These are phyloP conservation scores for Vicia faba DNA, from an alignment of 306 rosid species.

Conservation along the genomic window DNA sequence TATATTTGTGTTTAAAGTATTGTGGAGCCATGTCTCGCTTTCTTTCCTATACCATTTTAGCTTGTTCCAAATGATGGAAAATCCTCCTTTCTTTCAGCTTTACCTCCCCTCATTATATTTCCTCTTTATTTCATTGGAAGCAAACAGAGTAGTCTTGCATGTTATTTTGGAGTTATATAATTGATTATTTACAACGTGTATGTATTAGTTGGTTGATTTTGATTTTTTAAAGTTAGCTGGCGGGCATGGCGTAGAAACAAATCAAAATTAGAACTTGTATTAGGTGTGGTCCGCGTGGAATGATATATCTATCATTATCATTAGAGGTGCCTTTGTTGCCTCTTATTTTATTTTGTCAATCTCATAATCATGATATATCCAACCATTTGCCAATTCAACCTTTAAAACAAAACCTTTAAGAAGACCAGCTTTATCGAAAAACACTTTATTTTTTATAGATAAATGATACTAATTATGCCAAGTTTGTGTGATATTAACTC, in stretches of 20 bases:
- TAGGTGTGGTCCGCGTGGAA: background rate
- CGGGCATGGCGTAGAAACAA: conserved; percentile 16
- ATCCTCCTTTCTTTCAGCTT: background rate
- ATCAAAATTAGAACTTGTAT: background rate
- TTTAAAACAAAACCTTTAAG: conserved; percentile 3
- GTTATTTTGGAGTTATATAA: conserved; percentile 6
- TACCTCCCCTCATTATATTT: no score
- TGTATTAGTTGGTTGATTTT: conserved; percentile 5
- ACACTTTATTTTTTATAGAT: background rate
- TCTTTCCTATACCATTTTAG: background rate
- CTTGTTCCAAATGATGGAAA: background rate
- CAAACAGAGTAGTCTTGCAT: background rate
- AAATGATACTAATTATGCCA: background rate
- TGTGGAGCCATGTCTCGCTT: background rate
- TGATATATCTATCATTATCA: background rate
- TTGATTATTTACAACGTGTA: background rate
- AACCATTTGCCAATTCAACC: conserved; percentile 10
- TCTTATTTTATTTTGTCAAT: no score
- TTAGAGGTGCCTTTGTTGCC: background rate
- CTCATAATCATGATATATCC: background rate
- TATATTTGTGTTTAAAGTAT: no score
- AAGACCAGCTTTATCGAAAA: background rate
- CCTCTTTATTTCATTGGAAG: background rate
- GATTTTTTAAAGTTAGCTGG: conserved; percentile 22
- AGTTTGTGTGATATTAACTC: background rate